Percentiles rank a stretch among this genome's conserved stretches.
These are phyloP conservation scores for Elymus sibiricus DNA, from an alignment of 176 grass and related monocot genomes.

Conservation along the genomic window DNA sequence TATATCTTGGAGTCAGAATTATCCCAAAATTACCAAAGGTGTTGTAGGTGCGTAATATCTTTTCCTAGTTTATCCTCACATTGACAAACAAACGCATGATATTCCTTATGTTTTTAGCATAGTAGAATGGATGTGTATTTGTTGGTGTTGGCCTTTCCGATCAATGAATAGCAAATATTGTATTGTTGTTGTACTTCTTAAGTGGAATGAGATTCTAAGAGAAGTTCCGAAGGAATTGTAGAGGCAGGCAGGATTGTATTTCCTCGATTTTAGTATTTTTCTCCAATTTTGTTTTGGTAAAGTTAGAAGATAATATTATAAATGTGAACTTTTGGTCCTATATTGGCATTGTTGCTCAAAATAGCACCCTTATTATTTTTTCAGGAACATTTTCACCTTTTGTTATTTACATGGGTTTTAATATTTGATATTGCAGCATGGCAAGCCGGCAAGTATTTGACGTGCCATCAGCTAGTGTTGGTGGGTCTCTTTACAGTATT, in stretches of 20 bases:
- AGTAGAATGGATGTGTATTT: constrained; percentile 5
- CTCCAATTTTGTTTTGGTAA: neutral
- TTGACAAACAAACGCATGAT: neutral
- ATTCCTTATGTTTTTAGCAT: neutral
- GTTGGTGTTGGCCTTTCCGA: neutral
- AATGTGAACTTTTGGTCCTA: neutral
- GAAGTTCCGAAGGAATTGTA: neutral
- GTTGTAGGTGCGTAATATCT: constrained; percentile 60
- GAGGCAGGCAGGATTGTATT: neutral
- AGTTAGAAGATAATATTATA: neutral
- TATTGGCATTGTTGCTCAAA: neutral
- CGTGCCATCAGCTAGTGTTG: constrained; percentile 69
- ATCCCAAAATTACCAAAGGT: constrained; percentile 76
- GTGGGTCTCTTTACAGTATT: constrained; percentile 78
- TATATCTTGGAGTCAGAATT: constrained; percentile 90
- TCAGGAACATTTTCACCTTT: neutral
- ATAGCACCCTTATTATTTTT: neutral
- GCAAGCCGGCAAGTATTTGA: constrained; percentile 80
- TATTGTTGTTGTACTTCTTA: neutral
- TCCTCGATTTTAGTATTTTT: neutral
- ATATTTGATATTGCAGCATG: constrained; percentile 71
- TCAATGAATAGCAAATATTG: neutral
- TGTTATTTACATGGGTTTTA: constrained; percentile 20
- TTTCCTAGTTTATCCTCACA: neutral
- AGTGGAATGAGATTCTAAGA: constrained; percentile 6